These are phyloP conservation scores for Metarhizium rileyi DNA, from an alignment of 2,329 filamentous ascomycete genomes.

Conservation along the genomic window DNA sequence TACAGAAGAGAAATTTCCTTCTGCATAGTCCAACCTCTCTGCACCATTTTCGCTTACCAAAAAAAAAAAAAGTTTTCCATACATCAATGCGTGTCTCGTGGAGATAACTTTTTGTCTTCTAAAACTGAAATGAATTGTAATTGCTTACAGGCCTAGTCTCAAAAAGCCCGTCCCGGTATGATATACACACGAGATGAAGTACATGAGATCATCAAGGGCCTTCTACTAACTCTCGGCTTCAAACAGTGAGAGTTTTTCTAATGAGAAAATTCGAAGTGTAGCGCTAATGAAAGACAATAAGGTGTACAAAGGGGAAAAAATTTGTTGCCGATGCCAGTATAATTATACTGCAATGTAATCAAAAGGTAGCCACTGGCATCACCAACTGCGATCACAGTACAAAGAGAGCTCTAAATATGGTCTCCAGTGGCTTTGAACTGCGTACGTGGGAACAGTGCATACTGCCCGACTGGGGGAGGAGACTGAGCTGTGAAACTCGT, in stretches of 20 bases:
- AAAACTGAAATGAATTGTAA: not conserved
- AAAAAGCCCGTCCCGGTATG: not conserved
- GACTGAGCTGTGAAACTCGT: slow-evolving; percentile 33
- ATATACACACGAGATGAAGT: not conserved
- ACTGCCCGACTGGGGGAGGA: slow-evolving; percentile 36
- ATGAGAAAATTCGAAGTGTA: not conserved
- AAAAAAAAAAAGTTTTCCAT: not conserved
- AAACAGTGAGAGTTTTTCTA: slow-evolving; percentile 1
- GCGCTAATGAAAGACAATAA: not conserved
- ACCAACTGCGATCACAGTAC: too few species aligned
- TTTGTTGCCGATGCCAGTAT: too few species aligned
- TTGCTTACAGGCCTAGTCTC: not conserved
- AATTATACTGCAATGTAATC: too few species aligned
- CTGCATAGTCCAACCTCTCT: not conserved
- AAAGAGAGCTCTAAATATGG: too few species aligned
- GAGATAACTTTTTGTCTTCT: not conserved
- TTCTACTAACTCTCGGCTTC: not conserved
- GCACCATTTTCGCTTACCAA: not conserved
- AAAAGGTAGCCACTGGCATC: too few species aligned
- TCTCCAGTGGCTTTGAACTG: slow-evolving; percentile 22
- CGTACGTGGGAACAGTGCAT: slow-evolving; percentile 34
- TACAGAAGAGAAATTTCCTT: not conserved
- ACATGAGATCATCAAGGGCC: not conserved
- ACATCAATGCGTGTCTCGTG: not conserved
- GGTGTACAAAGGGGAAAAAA: not conserved